phyloP scores from a whole-genome alignment of 225 moss, liverwort and hornwort species.

The Pseudisothecium myosuroides region DNA sequence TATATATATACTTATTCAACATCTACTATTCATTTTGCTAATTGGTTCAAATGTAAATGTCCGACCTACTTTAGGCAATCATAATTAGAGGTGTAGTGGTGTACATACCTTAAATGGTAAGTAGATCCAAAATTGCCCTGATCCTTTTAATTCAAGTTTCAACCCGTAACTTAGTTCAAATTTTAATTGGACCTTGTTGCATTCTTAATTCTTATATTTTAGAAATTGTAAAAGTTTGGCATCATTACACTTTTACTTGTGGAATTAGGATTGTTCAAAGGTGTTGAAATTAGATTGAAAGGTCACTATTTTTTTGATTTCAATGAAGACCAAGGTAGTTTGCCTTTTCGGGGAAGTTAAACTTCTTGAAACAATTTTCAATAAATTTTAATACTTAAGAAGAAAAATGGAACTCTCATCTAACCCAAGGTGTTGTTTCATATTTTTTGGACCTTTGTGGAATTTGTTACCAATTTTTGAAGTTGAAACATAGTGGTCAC shows the following conservation, averaged over 20 bases:
- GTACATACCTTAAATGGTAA: accelerated
- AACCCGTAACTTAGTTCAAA: not conserved
- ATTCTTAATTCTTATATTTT: too few relatives aligned
- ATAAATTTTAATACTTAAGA: too few relatives aligned
- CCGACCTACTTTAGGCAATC: accelerated
- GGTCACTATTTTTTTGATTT: not conserved
- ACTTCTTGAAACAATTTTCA: too few relatives aligned
- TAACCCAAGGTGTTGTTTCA: too few relatives aligned
- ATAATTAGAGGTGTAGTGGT: not conserved
- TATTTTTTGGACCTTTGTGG: too few relatives aligned
- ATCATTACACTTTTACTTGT: not conserved
- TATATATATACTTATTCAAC: too few relatives aligned
- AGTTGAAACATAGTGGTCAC: too few relatives aligned
- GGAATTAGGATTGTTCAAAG: accelerated
- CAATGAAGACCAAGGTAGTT: not conserved
- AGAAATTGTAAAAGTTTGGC: accelerated
- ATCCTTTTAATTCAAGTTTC: accelerated
- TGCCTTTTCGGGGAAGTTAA: too few relatives aligned
- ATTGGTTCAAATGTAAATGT: not conserved
- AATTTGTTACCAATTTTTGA: too few relatives aligned
- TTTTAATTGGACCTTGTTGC: not conserved
- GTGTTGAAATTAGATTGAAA: not conserved
- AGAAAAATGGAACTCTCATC: too few relatives aligned
- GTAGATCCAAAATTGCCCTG: accelerated
- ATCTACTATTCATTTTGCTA: not conserved